phyloP scores from a whole-genome alignment of 169 alveolate species.

The Plasmodium billcollinsi region DNA sequence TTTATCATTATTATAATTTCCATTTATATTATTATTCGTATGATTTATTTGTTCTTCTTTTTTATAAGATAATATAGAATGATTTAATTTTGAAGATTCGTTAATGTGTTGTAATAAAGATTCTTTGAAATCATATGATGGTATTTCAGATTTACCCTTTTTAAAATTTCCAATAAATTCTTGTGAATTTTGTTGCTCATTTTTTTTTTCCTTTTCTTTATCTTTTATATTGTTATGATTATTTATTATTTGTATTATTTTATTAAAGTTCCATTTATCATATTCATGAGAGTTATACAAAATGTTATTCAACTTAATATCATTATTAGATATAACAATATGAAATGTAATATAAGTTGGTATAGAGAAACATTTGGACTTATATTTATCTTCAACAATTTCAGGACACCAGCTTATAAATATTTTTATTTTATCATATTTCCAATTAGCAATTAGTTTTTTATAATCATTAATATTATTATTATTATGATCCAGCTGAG shows the following conservation, averaged over 20 bases:
- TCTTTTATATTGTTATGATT: neutral
- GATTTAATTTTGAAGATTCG: too few relatives aligned
- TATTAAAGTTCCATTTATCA: conserved; percentile 34
- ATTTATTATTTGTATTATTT: conserved; percentile 14
- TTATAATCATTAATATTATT: conserved; percentile 11
- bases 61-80: neutral
- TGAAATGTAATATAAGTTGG: conserved; percentile 50
- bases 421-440: conserved; percentile 25
- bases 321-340: conserved; percentile 40
- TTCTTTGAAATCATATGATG: too few relatives aligned
- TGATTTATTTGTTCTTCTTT: neutral
- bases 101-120: too few relatives aligned
- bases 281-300: conserved; percentile 4
- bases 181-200: neutral
- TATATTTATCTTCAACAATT: conserved; percentile 71
- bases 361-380: conserved; percentile 69
- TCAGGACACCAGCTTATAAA: conserved; percentile 72
- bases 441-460: conserved; percentile 22
- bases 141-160: too few relatives aligned
- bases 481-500: neutral
- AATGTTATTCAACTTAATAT: neutral
- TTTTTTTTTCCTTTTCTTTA: neutral
- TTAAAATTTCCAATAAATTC: too few relatives aligned
- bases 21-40: neutral
- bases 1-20: neutral